phyloP scores from a whole-genome alignment of 306 rosid genomes.

The Lathyrus tuberosus region DNA sequence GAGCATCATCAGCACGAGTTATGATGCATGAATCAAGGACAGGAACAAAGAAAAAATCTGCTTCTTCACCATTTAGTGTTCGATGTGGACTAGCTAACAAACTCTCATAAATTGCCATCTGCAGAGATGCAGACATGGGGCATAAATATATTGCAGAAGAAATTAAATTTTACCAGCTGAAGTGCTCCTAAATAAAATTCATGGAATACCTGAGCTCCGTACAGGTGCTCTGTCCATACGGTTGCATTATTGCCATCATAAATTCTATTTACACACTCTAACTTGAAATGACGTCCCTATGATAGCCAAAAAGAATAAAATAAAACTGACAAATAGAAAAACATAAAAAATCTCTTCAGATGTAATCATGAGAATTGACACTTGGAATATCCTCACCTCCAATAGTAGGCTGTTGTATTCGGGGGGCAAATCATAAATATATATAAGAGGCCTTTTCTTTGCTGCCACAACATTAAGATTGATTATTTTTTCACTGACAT shows the following conservation, averaged over 20 bases:
- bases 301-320: constrained; percentile 35
- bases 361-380: constrained; percentile 28
- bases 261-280: constrained; percentile 88
- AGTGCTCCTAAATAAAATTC: constrained; percentile 30
- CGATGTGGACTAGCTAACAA: constrained; percentile 90
- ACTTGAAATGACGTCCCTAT: constrained; percentile 92
- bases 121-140: constrained; percentile 38
- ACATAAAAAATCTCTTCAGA: constrained; percentile 34
- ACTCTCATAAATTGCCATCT: constrained; percentile 91
- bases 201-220: constrained; percentile 85
- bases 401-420: constrained; percentile 86
- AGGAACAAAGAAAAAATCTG: constrained; percentile 95
- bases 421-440: constrained; percentile 87
- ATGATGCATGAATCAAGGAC: constrained; percentile 96
- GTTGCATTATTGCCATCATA: constrained; percentile 72
- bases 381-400: constrained; percentile 66
- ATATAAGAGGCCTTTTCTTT: constrained; percentile 91
- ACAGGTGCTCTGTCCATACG: constrained; percentile 76
- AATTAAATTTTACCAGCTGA: constrained; percentile 26
- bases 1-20: constrained; percentile 94
- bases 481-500: constrained; percentile 42
- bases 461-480: constrained; percentile 63
- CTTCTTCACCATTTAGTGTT: constrained; percentile 91
- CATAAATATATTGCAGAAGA: constrained; percentile 34
- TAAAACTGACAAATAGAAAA: constrained; percentile 9